phyloP scores from a whole-genome alignment of 1,284 basidiomycete species.

The Testicularia cyperi region DNA sequence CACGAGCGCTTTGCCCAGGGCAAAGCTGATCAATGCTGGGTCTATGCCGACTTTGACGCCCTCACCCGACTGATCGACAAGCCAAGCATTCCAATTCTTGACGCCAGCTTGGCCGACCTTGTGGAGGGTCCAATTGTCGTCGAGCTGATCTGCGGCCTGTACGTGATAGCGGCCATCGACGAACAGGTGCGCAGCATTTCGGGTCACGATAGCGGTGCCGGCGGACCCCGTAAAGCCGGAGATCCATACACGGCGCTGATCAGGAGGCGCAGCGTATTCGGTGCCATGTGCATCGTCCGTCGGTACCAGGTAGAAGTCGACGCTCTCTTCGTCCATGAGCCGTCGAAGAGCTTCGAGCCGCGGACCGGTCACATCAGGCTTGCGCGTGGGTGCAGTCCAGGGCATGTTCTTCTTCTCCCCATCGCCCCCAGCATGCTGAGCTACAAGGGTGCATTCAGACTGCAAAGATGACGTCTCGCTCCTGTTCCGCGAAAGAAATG shows the following conservation, averaged over 20 bases:
- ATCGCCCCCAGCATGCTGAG: slow-evolving; percentile 3
- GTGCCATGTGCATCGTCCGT: slow-evolving; percentile 85
- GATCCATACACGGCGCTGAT: slow-evolving; percentile 80
- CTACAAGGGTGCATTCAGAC: no score
- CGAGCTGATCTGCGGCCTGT: slow-evolving; percentile 76
- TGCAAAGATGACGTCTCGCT: no score
- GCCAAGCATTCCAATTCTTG: slow-evolving; percentile 63
- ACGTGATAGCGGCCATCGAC: slow-evolving; percentile 88
- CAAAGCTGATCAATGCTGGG: slow-evolving; percentile 79
- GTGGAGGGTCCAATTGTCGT: slow-evolving; percentile 75
- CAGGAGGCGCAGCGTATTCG: slow-evolving; percentile 78
- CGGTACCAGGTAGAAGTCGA: slow-evolving; percentile 66
- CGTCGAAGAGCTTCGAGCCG: slow-evolving; percentile 66
- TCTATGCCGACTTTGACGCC: slow-evolving; percentile 76
- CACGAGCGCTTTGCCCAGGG: slow-evolving; percentile 63
- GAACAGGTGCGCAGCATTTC: slow-evolving; percentile 66
- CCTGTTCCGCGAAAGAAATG: no score
- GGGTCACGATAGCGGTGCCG: slow-evolving; percentile 75
- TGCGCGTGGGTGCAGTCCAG: neutral
- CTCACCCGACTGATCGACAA: slow-evolving; percentile 61
- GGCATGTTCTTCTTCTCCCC: slow-evolving; percentile 12
- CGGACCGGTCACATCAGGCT: slow-evolving; percentile 23
- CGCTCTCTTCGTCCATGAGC: slow-evolving; percentile 33
- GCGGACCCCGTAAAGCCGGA: slow-evolving; percentile 84
- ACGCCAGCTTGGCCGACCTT: slow-evolving; percentile 66